These are phyloP conservation scores for Myriosclerotinia duriaeana DNA, from an alignment of 2,329 filamentous ascomycete genomes.

Conservation along the genomic window DNA sequence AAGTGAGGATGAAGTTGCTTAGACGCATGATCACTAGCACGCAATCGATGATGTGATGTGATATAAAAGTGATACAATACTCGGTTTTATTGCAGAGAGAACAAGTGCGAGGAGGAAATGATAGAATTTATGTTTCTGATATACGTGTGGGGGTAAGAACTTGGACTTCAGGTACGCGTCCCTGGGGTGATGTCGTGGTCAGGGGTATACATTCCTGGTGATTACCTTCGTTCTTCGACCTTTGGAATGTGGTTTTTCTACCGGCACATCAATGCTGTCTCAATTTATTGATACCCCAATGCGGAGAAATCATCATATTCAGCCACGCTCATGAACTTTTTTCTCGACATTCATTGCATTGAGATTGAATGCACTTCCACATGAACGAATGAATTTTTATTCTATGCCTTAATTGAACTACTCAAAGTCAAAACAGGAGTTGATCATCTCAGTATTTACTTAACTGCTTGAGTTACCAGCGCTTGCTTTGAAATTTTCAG, in stretches of 20 bases:
- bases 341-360: too few relatives aligned
- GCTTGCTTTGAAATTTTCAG: too few relatives aligned
- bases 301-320: too few relatives aligned
- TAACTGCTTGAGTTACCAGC: too few relatives aligned
- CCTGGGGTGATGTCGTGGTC: neutral
- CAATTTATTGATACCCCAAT: too few relatives aligned
- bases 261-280: neutral
- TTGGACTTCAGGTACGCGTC: neutral
- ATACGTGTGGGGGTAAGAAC: neutral
- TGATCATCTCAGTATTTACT: too few relatives aligned
- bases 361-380: too few relatives aligned
- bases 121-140: neutral
- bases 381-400: too few relatives aligned
- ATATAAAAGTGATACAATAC: neutral
- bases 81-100: neutral
- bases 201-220: neutral
- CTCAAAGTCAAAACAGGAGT: too few relatives aligned
- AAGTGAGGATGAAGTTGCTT: neutral
- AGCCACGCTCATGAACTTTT: too few relatives aligned
- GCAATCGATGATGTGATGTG: conserved; percentile 3
- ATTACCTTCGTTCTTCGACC: neutral
- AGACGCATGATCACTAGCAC: neutral
- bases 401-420: too few relatives aligned
- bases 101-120: neutral
- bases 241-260: neutral